Conservation (phyloP, 768 basidiomycete genomes). For the Ramaria rubella region DNA sequence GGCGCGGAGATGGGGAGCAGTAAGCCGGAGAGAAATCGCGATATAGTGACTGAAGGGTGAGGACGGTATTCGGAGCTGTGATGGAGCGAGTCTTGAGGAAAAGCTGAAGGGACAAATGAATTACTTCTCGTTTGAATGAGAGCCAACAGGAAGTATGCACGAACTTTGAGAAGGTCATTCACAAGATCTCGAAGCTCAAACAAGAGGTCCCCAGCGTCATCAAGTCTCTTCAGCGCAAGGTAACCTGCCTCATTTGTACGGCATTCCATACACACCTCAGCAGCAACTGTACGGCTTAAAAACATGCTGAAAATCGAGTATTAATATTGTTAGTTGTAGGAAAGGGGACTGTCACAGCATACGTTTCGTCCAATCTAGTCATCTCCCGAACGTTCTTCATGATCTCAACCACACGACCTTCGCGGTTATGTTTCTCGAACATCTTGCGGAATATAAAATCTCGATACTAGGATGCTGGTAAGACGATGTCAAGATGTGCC, state of each 20-base stretch:
- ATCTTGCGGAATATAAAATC: constrained; percentile 76
- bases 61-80: constrained; percentile 39
- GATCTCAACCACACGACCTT: constrained; percentile 55
- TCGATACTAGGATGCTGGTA: constrained; percentile 47
- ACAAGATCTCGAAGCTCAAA: constrained; percentile 61
- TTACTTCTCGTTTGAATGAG: background rate
- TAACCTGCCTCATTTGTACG: constrained; percentile 66
- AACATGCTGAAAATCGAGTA: constrained; percentile 53
- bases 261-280: constrained; percentile 77
- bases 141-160: background rate
- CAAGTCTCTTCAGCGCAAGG: constrained; percentile 57
- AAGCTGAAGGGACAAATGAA: constrained; percentile 36
- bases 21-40: constrained; percentile 60
- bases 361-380: constrained; percentile 64
- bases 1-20: constrained; percentile 43
- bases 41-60: constrained; percentile 55
- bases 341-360: constrained; percentile 17
- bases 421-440: constrained; percentile 33
- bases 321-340: background rate
- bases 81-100: constrained; percentile 68
- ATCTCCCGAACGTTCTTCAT: constrained; percentile 65
- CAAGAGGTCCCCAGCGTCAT: constrained; percentile 56
- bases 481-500: constrained; percentile 7
- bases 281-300: constrained; percentile 74
- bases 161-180: constrained; percentile 62